Evolutionary conservation across 352 stramenopile genomes (phyloP), one percentile per base, ranked within the genome.

Genomic region (Phytophthora podocarpi): DNA sequence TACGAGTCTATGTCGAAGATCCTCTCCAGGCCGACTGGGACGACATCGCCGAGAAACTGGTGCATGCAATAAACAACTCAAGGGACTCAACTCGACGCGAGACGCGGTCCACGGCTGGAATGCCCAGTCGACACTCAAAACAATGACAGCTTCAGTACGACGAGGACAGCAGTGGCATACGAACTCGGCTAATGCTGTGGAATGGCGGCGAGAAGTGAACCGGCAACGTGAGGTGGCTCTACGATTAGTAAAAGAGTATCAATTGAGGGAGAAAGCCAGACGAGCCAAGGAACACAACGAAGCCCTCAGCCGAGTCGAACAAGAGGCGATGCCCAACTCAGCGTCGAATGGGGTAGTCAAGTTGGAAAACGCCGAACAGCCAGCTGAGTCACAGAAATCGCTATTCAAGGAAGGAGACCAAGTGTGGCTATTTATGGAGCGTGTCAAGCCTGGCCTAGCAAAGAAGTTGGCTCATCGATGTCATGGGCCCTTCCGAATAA

Each of bases 381-480:
- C 27, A 6, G 18, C 13, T 6, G 2, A 21, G n/a, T n/a, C n/a
- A n/a, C n/a, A n/a, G 54, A 54, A 12, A 48, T 53, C 8, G 41
- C 51, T 45, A 21, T 52, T 60, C 23, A 11, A 45, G 5, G 12
- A 15, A 16, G 26, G 20, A 28, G 23, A 18, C 10, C 13, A 27
- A 23, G 39, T 39, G 0, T 59, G 50, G 28, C 8, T 50, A 5
- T 59, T 35, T 7, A 50, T 51, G 37, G 20, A 46, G 5, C 10
- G 32, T 1, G 39, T 52, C 3, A 60, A 45, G 26, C 40, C 24
- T 3, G 40, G 40, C 10, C 20, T 51, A 8, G 45, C 2, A 7
- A 46, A 51, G 15, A 46, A 39, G 15, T 15, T 30, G 2, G 31
- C 39, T 23, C 53, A 54, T 10, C 53, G 41, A 18, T 48, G n/a